A percentile compares a stretch with the other conserved stretches of the same genome.
Evolutionary conservation across 345 rosid genomes (phyloP).

Genomic region (Clarkia xantiana): DNA sequence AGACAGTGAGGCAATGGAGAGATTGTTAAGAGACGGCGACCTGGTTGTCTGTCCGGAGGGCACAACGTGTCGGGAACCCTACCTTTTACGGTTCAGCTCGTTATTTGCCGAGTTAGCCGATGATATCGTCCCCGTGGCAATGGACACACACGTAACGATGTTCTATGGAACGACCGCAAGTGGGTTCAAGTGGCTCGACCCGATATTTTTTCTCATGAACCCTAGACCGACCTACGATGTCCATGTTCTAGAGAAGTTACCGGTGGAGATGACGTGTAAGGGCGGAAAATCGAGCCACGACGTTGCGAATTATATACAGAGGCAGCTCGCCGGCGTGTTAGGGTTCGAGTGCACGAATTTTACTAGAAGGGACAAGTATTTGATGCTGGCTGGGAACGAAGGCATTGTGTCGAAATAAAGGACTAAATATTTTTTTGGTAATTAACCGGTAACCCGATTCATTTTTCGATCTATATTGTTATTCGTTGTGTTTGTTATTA

Average conservation of each 20-base stretch:
- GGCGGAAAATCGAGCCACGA: slow-evolving; percentile 14
- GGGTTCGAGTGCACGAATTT: slow-evolving; percentile 17
- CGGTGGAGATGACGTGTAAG: slow-evolving; percentile 4
- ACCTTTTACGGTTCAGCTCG: slow-evolving; percentile 27
- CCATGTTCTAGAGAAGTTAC: slow-evolving; percentile 9
- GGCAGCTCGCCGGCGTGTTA: slow-evolving; percentile 7
- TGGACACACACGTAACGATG: slow-evolving; percentile 11
- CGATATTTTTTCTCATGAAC: slow-evolving; percentile 17
- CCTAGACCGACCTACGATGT: slow-evolving; percentile 8
- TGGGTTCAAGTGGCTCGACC: slow-evolving; percentile 20
- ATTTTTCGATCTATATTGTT: not conserved
- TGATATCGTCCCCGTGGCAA: slow-evolving; percentile 15
- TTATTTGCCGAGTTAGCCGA: slow-evolving; percentile 22
- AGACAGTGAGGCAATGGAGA: slow-evolving; percentile 16
- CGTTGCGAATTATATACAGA: slow-evolving; percentile 16
- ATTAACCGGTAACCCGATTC: not conserved
- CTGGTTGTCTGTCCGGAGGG: slow-evolving; percentile 32
- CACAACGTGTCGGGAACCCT: slow-evolving; percentile 27
- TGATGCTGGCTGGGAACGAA: slow-evolving; percentile 17
- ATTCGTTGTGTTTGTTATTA: too few species aligned
- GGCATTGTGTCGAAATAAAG: slow-evolving; percentile 8
- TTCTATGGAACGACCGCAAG: slow-evolving; percentile 22
- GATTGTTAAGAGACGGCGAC: slow-evolving; percentile 11
- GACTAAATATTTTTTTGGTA: too few species aligned
- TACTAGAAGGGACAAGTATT: slow-evolving; percentile 19